These are phyloP conservation scores for Pseudozyma sp. DNA, from an alignment of 1,284 basidiomycete genomes.

Conservation along the genomic window DNA sequence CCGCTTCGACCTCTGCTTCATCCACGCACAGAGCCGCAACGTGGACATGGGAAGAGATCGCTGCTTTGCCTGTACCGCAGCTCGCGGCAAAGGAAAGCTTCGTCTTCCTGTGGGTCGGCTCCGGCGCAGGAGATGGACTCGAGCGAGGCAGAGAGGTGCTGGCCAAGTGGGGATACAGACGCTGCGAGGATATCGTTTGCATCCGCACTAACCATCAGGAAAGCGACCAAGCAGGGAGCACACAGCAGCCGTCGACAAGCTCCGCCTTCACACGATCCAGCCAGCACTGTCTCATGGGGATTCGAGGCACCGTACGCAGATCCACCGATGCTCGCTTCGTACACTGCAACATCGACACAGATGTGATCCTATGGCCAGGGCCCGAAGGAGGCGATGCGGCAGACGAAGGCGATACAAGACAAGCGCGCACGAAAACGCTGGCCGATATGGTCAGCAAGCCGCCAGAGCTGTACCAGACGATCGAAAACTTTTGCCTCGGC, in stretches of 20 bases:
- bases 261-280: conserved; percentile 52
- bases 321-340: conserved; percentile 95
- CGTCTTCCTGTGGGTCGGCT: conserved; percentile 96
- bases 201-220: conserved; percentile 86
- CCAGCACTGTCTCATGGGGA: conserved; percentile 97
- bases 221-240: conserved; percentile 1
- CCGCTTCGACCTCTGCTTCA: conserved; percentile 12
- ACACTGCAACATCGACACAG: conserved; percentile 97
- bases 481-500: conserved; percentile 98
- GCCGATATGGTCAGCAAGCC: conserved; percentile 84
- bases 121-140: conserved; percentile 86
- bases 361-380: conserved; percentile 91
- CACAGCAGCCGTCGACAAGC: conserved; percentile 25
- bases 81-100: conserved; percentile 85
- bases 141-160: conserved; percentile 91
- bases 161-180: conserved; percentile 91
- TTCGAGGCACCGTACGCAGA: conserved; percentile 92
- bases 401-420: neutral
- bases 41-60: conserved; percentile 85
- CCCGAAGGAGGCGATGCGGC: conserved; percentile 73
- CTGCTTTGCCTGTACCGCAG: conserved; percentile 82
- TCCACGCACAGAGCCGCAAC: neutral
- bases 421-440: conserved; percentile 2
- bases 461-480: conserved; percentile 91
- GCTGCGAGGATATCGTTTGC: conserved; percentile 98